phyloP scores from a whole-genome alignment of 176 grass and related monocot species.

The Ananas comosus region DNA sequence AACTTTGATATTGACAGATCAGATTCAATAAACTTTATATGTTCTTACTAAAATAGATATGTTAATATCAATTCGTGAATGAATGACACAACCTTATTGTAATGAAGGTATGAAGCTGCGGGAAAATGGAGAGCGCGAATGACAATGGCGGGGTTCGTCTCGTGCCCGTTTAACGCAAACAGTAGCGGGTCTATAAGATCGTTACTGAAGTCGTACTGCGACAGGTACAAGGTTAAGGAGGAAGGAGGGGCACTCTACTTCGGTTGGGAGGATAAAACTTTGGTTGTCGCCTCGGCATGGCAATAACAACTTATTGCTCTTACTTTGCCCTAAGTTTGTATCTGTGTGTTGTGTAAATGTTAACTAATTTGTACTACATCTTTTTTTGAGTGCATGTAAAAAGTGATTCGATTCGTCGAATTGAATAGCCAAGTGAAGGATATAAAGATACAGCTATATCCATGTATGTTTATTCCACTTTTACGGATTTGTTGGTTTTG shows the following conservation, averaged over 20 bases:
- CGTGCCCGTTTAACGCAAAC: conserved; percentile 50
- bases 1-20: too few relatives aligned
- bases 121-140: conserved; percentile 97
- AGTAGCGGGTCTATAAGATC: conserved; percentile 46
- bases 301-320: conserved; percentile 20
- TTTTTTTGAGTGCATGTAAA: too few relatives aligned
- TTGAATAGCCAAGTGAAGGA: too few relatives aligned
- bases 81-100: neutral
- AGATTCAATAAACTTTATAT: too few relatives aligned
- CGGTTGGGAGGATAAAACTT: conserved; percentile 79
- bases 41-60: neutral
- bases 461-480: too few relatives aligned
- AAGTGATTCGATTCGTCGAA: too few relatives aligned
- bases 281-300: conserved; percentile 88
- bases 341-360: too few relatives aligned
- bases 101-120: conserved; percentile 75
- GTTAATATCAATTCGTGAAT: neutral
- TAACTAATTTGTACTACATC: too few relatives aligned
- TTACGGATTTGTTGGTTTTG: too few relatives aligned
- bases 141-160: conserved; percentile 80
- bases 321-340: too few relatives aligned
- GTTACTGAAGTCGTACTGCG: conserved; percentile 59
- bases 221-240: conserved; percentile 73
- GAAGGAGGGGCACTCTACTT: conserved; percentile 72
- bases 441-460: too few relatives aligned